A percentile compares a stretch with the other conserved stretches of the same genome.
These are phyloP conservation scores for Marasmius tenuissimus DNA, from an alignment of 1,284 basidiomycete genomes.

Conservation along the genomic window DNA sequence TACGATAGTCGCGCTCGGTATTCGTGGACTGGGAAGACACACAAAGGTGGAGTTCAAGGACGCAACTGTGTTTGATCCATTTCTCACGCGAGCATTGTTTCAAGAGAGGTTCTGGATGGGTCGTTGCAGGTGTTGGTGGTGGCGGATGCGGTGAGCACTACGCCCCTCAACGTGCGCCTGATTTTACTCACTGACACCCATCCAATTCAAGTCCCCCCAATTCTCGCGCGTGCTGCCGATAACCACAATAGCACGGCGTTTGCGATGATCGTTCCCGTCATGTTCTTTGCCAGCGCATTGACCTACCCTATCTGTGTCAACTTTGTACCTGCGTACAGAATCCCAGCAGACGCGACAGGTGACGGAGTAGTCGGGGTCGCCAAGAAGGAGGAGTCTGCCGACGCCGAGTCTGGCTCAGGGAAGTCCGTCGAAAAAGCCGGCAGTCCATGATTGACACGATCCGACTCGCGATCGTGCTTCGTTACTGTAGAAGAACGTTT, in stretches of 20 bases:
- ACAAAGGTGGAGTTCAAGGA: conserved; percentile 21
- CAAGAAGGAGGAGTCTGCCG: neutral
- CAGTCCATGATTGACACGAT: no score
- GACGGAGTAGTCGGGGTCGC: conserved; percentile 1
- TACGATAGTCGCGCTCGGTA: conserved; percentile 34
- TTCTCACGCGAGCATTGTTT: neutral
- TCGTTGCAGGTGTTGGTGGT: conserved; percentile 33
- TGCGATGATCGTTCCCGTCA: conserved; percentile 30
- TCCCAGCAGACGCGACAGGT: conserved; percentile 26
- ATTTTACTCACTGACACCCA: neutral
- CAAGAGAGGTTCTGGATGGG: conserved; percentile 29
- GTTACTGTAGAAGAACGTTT: no score
- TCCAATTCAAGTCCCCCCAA: conserved; percentile 24
- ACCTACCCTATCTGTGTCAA: conserved; percentile 30
- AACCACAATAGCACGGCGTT: conserved; percentile 31
- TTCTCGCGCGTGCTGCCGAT: conserved; percentile 31
- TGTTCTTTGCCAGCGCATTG: conserved; percentile 29
- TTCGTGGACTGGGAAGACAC: conserved; percentile 31
- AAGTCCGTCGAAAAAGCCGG: no score
- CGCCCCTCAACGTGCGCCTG: neutral
- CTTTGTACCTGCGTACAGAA: conserved; percentile 28
- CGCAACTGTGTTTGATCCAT: neutral
- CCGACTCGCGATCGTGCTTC: no score
- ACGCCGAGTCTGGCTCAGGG: neutral
- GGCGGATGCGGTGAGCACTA: conserved; percentile 26